Percentiles rank a stretch among this genome's conserved stretches.
Evolutionary conservation across 495 filamentous ascomycete species (phyloP).

Genomic region (Daldinia concentrica): DNA sequence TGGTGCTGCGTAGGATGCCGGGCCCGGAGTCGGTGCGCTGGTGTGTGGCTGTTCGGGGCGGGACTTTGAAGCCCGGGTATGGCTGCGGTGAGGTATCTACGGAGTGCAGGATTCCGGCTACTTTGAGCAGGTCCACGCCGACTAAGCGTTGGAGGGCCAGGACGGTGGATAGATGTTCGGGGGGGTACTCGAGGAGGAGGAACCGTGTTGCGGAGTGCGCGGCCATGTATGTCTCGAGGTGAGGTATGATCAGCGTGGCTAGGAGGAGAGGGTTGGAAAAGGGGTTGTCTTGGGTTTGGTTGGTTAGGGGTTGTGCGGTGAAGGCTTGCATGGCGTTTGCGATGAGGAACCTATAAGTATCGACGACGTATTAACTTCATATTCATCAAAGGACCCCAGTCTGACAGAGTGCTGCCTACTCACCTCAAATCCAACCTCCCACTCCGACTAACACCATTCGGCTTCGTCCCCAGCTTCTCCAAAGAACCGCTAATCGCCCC

Average conservation of each 20-base stretch:
- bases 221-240: conserved; percentile 56
- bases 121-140: conserved; percentile 53
- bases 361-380: conserved; percentile 9
- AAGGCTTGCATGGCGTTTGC: conserved; percentile 60
- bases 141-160: conserved; percentile 55
- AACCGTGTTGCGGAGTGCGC: conserved; percentile 52
- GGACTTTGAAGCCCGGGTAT: conserved; percentile 13
- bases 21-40: conserved; percentile 11
- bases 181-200: conserved; percentile 58
- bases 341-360: conserved; percentile 56
- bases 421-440: conserved; percentile 57
- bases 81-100: conserved; percentile 35
- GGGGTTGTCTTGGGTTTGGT: conserved; percentile 57
- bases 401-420: not conserved
- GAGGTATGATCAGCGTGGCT: conserved; percentile 56
- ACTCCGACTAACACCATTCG: conserved; percentile 49
- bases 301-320: conserved; percentile 54
- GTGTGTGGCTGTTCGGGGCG: conserved; percentile 20
- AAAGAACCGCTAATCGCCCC: conserved; percentile 48
- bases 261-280: conserved; percentile 55
- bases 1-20: conserved; percentile 2
- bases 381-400: not conserved
- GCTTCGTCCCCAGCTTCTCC: conserved; percentile 54
- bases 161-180: conserved; percentile 56
- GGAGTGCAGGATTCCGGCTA: conserved; percentile 54